Base-by-base conservation (phyloP, 768 basidiomycete species). In the Boletus rubescentipes region DNA sequence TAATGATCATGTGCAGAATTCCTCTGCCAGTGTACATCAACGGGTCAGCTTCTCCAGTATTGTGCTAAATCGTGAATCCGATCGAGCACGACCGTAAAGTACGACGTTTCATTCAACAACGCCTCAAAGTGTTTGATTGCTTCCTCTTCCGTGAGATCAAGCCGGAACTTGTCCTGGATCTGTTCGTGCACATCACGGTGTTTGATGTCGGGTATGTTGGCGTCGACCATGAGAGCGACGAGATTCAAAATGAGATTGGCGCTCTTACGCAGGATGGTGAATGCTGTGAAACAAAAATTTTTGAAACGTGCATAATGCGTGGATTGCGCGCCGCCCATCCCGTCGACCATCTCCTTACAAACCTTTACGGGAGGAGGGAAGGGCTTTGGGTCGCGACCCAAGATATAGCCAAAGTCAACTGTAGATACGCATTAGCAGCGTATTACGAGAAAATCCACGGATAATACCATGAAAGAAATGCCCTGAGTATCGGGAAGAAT, bases 271-370 rank as follows among this genome's bases (percentile, higher is more conserved):
- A 98, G 81, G 65, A 92, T 93, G 49, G 89, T 91, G 73, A 98
- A 98, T 2, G 93, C 97, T n/a, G 96, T 98, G 72, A 95, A 96
- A 69, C 93, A 97, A 60, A 94, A 89, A 61, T 85, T 89, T 72
- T 98, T 94, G 84, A 99, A 99, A 30, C 95, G 87, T 23, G 86
- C 83, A 70, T 98, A 98, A 68, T 98, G 96, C n/a, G 89, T 82
- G 7, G 94, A 96, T 64, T 90, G 84, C 2, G 91, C 86, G 11
- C 97, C 96, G n/a, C 97, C 97, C 94, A 99, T 96, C 11, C 91
- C 96, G 67, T 99, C 97, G 0, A 98, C 93, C 97, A 98, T 99
- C 68, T 98, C 97, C 66, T 96, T 95, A 73, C 95, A 98, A 37
- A 99, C 91, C 69, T 99, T 99, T 60, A 98, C 95, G 12, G 94